Conservation (phyloP, 1,139 yeast species). For the Zygoascus meyerae region DNA sequence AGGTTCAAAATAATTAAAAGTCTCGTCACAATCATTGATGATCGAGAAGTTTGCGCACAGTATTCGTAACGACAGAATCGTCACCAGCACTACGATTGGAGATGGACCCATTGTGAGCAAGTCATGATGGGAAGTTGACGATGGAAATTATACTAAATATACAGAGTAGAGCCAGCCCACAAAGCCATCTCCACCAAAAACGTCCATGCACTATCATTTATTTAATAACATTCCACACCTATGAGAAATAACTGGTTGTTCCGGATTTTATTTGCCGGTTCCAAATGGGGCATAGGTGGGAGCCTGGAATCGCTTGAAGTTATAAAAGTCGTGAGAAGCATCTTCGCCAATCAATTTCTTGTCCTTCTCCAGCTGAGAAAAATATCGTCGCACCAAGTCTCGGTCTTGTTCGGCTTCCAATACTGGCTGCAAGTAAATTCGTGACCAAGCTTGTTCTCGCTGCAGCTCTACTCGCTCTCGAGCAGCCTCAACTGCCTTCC, state of each 20-base stretch:
- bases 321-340: constrained; percentile 43
- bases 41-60: constrained; percentile 53
- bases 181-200: no score
- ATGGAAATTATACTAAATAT: neutral
- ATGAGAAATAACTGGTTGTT: neutral
- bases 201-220: no score
- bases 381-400: constrained; percentile 66
- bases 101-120: neutral
- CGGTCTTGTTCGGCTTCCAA: constrained; percentile 81
- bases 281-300: constrained; percentile 27
- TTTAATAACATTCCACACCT: neutral
- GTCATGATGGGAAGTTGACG: neutral
- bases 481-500: constrained; percentile 59
- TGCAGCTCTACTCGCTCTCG: constrained; percentile 68
- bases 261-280: constrained; percentile 4
- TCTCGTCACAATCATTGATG: constrained; percentile 83
- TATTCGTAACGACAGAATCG: constrained; percentile 34
- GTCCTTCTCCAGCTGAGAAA: constrained; percentile 65
- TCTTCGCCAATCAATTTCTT: constrained; percentile 38
- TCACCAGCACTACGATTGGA: neutral
- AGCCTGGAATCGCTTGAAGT: constrained; percentile 39
- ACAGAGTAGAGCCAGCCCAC: neutral
- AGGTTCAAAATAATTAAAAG: constrained; percentile 89
- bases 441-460: constrained; percentile 74
- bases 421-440: constrained; percentile 67